Evolutionary conservation across 352 stramenopile species (phyloP), one percentile per base, ranked within the genome.

Genomic region (Globisporangium iwayamae): DNA sequence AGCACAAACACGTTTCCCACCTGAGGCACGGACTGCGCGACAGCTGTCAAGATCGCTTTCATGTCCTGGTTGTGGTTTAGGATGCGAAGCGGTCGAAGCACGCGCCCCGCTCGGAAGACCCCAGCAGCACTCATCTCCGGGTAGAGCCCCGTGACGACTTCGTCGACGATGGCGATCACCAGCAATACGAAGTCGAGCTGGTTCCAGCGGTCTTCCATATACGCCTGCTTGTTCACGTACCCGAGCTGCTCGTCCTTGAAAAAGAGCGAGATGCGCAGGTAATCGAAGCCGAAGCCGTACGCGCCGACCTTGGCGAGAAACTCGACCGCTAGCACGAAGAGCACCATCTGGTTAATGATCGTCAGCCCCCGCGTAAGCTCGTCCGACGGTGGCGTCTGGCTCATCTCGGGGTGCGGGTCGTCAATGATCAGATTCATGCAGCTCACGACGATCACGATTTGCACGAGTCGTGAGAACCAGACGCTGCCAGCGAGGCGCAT

Each of bases 191-290:
- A 69, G 67, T 91, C 84, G 9, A 93, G 75, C 54, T 90, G 84
- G 64, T 93, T 93, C 84, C 84, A 93, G 25, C 61, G 65, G 63
- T 90, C 74, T 52, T 93, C 84, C 63, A 93, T 87, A 71, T 91
- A 93, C 4, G 80, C 79, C 61, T 91, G 78, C 4, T 79, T 79
- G 38, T 64, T 67, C 25, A 86, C 82, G 68, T 85, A 90, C 20
- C 77, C 82, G 8, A 93, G 67, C 18, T 73, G 46, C 45, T 93
- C 82, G 53, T 91, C 81, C 36, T 70, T 77, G 59, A 83, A 80
- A 45, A 91, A 88, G 57, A 87, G 70, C 3, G 71, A 63, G 14
- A 91, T 62, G 0, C 73, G 72, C 45, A 93, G 34, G 64, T 90
- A 93, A 41, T 84, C 75, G 2, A 86, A 71, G 16, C 84, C 84